Conservation (phyloP, 140 eudicot genomes). For the Flaveria floridana region DNA sequence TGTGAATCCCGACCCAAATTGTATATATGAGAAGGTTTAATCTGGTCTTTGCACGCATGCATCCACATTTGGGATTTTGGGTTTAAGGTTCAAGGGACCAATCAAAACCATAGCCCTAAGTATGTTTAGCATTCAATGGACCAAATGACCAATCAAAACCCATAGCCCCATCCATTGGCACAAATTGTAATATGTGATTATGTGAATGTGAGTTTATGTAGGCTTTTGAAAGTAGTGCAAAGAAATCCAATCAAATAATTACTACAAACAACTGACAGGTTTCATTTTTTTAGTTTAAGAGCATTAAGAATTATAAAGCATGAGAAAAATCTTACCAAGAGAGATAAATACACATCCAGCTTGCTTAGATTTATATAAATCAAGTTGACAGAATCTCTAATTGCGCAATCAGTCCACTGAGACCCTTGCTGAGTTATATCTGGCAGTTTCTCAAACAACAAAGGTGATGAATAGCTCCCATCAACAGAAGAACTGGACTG, state of each 20-base stretch:
- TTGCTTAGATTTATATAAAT: constrained; percentile 66
- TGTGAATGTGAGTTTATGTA: background rate
- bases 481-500: constrained; percentile 80
- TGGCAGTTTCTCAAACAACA: constrained; percentile 70
- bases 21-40: background rate
- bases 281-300: background rate
- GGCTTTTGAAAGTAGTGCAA: background rate
- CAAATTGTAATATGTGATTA: background rate
- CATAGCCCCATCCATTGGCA: background rate
- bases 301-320: constrained; percentile 9
- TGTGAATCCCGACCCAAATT: too few species aligned
- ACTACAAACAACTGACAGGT: background rate
- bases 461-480: constrained; percentile 71
- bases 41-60: background rate
- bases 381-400: constrained; percentile 65
- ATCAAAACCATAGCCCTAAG: background rate
- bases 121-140: background rate
- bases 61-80: too few species aligned
- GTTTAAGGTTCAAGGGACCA: background rate
- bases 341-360: constrained; percentile 66
- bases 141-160: background rate
- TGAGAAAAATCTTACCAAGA: constrained; percentile 48
- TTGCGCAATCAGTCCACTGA: constrained; percentile 86
- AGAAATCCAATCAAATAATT: background rate
- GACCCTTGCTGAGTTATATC: constrained; percentile 72